Evolutionary conservation across 306 rosid species (phyloP), one percentile per base, ranked within the genome.

Genomic region (Cyamopsis tetragonoloba): DNA sequence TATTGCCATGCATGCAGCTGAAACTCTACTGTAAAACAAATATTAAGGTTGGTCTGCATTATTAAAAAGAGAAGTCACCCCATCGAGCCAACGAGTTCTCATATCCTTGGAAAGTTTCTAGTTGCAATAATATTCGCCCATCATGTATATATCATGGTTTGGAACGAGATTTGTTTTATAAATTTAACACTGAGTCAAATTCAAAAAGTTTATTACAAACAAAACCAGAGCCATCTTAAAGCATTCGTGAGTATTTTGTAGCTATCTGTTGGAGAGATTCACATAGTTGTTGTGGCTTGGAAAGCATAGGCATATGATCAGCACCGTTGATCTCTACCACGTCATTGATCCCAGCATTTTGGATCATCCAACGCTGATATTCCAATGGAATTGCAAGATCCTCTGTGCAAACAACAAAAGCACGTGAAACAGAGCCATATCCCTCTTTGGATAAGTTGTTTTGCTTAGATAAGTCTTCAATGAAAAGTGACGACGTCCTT

Each of bases 351-450:
- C 70, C 87, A n/a, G 48, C 49, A 59, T 81, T 85, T 56, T 84
- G 70, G 18, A 77, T 77, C 95, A 81, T 83, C 91, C 89, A 81
- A 1, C 2, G 70, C 37, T 81, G 95, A 62, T 31, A 73, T 13
- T 57, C 70, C 58, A 15, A 15, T 0, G 87, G 18, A 62, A 81
- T 57, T 10, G 0, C 71, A 41, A 32, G 2, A 32, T 88, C 91
- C 11, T 77, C 77, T 0, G 70, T 37, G 23, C 85, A 80, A 37
- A 74, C 65, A 15, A 74, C 50, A 44, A 8, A 88, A 34, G 56
- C 74, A 42, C 62, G 69, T 4, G 80, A 57, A 26, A 83, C 81
- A 0, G 86, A 79, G 3, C 83, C 95, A 50, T 77, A 88, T 30
- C 77, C 78, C 3, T 82, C 18, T 18, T 73, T 18, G 1, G 85